Evolutionary conservation across 1,139 yeast species (phyloP).

Genomic region (Scheffersomyces illinoinensis): DNA sequence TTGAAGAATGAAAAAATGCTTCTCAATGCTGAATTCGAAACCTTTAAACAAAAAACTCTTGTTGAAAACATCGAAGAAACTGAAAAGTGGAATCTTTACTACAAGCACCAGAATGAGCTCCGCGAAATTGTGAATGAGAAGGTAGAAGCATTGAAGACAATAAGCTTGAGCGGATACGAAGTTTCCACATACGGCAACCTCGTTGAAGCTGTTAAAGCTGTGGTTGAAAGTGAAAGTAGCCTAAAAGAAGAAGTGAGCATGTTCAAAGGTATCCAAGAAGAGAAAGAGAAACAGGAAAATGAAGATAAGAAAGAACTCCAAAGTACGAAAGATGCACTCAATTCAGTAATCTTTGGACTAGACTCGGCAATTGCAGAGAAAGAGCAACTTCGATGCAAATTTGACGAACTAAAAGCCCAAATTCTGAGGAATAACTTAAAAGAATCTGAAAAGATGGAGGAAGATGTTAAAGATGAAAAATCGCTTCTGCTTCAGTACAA

Average conservation of each 20-base stretch:
- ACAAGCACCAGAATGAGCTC: neutral
- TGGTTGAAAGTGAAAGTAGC: neutral
- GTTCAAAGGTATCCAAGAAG: neutral
- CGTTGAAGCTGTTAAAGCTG: neutral
- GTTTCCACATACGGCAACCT: neutral
- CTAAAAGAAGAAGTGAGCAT: neutral
- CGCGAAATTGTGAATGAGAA: neutral
- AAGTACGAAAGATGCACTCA: neutral
- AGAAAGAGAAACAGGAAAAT: neutral
- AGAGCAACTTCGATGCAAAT: neutral
- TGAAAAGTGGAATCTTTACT: neutral
- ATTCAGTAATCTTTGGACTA: neutral
- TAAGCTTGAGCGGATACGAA: neutral
- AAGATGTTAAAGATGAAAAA: too few species aligned
- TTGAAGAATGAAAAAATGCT: neutral
- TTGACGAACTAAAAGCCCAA: neutral
- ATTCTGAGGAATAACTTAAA: neutral
- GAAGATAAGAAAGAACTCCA: neutral
- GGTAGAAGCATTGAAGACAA: neutral
- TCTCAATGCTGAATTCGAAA: neutral
- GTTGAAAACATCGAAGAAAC: neutral
- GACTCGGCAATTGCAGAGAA: neutral
- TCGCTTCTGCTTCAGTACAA: neutral
- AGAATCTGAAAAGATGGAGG: neutral
- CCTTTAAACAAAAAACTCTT: neutral